These are phyloP conservation scores for Diplosphaera chodatii DNA, from an alignment of 139 green algal genomes.

Conservation along the genomic window DNA sequence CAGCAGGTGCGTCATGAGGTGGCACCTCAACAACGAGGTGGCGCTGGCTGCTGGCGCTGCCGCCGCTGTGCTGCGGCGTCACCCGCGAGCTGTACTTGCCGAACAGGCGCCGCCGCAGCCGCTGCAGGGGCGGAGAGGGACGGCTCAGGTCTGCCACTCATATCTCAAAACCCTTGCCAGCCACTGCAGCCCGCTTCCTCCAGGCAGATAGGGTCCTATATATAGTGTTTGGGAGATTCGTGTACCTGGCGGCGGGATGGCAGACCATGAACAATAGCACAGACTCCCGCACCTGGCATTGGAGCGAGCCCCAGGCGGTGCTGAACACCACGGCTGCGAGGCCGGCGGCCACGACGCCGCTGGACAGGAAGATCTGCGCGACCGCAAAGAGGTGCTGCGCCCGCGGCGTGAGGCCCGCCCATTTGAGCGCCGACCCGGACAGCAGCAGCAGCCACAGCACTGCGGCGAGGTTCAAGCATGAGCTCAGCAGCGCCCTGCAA, in stretches of 20 bases:
- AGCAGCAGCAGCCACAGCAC: constrained; percentile 39
- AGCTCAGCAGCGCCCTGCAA: not conserved
- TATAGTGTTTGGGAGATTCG: too few relatives aligned
- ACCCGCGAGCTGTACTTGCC: not conserved
- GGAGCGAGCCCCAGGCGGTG: not conserved
- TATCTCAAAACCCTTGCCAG: too few relatives aligned
- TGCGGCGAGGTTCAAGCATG: constrained; percentile 4
- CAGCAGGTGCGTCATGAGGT: not conserved
- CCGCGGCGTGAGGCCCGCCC: constrained; percentile 15
- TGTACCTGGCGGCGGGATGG: too few relatives aligned
- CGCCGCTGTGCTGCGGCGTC: not conserved
- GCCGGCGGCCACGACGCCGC: not conserved
- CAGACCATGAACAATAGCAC: not conserved
- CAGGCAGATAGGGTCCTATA: too few relatives aligned
- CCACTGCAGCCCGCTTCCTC: too few relatives aligned
- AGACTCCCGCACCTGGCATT: not conserved
- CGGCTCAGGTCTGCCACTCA: too few relatives aligned
- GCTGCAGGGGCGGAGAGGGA: not conserved
- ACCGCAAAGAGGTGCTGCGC: constrained; percentile 2
- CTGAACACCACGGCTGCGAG: not conserved
- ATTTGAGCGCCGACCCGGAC: constrained; percentile 25
- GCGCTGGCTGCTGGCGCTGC: not conserved
- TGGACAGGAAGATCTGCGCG: constrained; percentile 20
- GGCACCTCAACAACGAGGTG: not conserved
- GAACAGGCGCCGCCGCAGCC: not conserved